A percentile compares a stretch with the other conserved stretches of the same genome.
These are phyloP conservation scores for Teunomyces cretensis DNA, from an alignment of 805 yeast species.

Conservation along the genomic window DNA sequence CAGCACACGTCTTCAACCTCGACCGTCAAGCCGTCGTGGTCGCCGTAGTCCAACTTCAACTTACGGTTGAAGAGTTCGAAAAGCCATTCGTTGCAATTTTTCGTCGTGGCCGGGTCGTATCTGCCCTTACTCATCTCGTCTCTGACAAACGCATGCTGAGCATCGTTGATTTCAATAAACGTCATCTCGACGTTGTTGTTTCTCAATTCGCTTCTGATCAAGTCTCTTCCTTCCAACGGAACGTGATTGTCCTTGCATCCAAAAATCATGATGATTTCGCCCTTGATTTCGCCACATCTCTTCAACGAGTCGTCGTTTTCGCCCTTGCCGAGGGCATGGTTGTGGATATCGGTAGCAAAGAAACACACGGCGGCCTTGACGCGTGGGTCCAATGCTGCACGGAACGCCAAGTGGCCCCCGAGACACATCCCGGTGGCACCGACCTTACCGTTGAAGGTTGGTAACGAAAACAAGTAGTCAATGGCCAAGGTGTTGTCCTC, in stretches of 20 bases:
- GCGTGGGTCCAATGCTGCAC: slow-evolving; percentile 64
- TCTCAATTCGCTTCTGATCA: slow-evolving; percentile 61
- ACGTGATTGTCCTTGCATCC: slow-evolving; percentile 82
- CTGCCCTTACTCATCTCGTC: slow-evolving; percentile 81
- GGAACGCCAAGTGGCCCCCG: slow-evolving; percentile 79
- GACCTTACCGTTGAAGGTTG: slow-evolving; percentile 67
- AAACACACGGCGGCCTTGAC: slow-evolving; percentile 70
- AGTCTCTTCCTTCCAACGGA: slow-evolving; percentile 72
- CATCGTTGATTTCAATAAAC: slow-evolving; percentile 72
- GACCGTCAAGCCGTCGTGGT: slow-evolving; percentile 49
- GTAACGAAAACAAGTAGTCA: slow-evolving; percentile 56
- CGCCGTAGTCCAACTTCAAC: slow-evolving; percentile 67
- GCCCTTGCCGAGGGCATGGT: slow-evolving; percentile 63
- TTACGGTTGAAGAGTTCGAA: slow-evolving; percentile 69
- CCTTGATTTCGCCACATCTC: slow-evolving; percentile 53
- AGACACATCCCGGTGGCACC: slow-evolving; percentile 89
- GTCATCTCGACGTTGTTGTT: slow-evolving; percentile 62
- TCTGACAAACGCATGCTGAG: slow-evolving; percentile 81
- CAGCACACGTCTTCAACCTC: slow-evolving; percentile 67
- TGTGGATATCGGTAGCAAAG: slow-evolving; percentile 80
- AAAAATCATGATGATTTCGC: slow-evolving; percentile 66
- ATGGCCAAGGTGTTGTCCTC: slow-evolving; percentile 67
- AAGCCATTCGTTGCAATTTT: slow-evolving; percentile 64
- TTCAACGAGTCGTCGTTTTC: slow-evolving; percentile 63
- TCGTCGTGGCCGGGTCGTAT: slow-evolving; percentile 75